phyloP scores from a whole-genome alignment of 2,329 filamentous ascomycete genomes.

The Pyricularia grisea region DNA sequence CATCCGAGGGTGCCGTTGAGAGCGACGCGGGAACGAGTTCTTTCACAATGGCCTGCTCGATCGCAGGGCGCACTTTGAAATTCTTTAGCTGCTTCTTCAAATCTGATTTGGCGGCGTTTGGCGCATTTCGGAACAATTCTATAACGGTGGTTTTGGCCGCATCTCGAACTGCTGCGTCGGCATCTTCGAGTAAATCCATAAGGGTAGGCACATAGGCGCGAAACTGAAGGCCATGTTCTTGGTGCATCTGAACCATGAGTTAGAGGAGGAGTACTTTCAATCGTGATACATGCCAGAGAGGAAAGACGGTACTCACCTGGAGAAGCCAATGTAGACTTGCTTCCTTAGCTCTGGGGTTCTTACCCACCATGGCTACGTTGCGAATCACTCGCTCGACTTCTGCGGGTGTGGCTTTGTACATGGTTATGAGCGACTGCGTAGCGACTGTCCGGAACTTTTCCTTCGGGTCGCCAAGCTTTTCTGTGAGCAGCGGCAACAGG shows the following conservation, averaged over 20 bases:
- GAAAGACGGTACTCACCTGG: conserved; percentile 40
- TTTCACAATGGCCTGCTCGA: conserved; percentile 71
- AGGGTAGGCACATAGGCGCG: conserved; percentile 72
- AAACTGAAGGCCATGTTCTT: conserved; percentile 70
- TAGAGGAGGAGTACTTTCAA: conserved; percentile 5
- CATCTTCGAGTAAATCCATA: conserved; percentile 82
- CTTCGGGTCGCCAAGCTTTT: conserved; percentile 80
- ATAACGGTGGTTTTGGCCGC: conserved; percentile 75
- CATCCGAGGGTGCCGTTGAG: conserved; percentile 20
- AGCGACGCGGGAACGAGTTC: conserved; percentile 50
- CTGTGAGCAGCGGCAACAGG: conserved; percentile 66
- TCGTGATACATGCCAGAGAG: conserved; percentile 1
- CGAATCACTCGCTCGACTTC: conserved; percentile 77
- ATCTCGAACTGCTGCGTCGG: conserved; percentile 80
- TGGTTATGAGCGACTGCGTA: conserved; percentile 64
- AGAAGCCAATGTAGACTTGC: conserved; percentile 76
- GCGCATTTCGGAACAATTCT: conserved; percentile 75
- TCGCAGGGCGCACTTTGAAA: conserved; percentile 78
- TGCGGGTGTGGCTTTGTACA: conserved; percentile 58
- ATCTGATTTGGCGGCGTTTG: conserved; percentile 77
- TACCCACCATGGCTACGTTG: conserved; percentile 67
- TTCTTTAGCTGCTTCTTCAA: conserved; percentile 77
- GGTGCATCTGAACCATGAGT: conserved; percentile 56
- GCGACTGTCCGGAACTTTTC: conserved; percentile 74
- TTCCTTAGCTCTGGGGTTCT: conserved; percentile 79